Percentiles rank a stretch among this genome's conserved stretches.
Conservation (phyloP, 768 basidiomycete genomes). For the Suillus lakei region DNA sequence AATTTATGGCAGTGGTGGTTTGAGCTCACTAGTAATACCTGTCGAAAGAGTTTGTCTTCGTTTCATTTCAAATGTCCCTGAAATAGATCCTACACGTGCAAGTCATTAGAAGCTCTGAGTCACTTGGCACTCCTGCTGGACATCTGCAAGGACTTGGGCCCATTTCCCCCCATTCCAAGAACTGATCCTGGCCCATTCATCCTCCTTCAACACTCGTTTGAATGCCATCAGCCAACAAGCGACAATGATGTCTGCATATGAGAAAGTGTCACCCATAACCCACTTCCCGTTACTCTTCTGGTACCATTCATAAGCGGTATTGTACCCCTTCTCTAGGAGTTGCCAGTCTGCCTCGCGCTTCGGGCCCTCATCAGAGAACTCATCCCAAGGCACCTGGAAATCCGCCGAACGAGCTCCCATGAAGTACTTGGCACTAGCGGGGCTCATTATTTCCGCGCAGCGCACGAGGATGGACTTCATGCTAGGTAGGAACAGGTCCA, state of each 20-base stretch:
- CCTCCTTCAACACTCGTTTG: slow-evolving; percentile 22
- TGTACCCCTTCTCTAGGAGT: slow-evolving; percentile 17
- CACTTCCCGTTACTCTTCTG: slow-evolving; percentile 14
- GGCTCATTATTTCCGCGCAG: slow-evolving; percentile 32
- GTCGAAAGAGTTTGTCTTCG: not conserved
- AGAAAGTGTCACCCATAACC: slow-evolving; percentile 9
- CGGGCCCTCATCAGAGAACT: slow-evolving; percentile 42
- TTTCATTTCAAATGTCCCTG: not conserved
- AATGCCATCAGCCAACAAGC: not conserved
- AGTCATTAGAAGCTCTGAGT: not conserved
- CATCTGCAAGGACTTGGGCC: slow-evolving; percentile 26
- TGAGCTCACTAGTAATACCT: too few relatives aligned
- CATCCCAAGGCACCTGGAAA: slow-evolving; percentile 44
- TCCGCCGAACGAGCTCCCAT: slow-evolving; percentile 35
- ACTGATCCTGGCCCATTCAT: slow-evolving; percentile 33
- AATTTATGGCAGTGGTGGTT: not conserved
- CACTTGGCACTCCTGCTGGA: slow-evolving; percentile 29
- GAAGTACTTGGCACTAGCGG: slow-evolving; percentile 44
- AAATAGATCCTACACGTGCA: not conserved
- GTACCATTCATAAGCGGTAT: slow-evolving; percentile 29
- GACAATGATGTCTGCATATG: slow-evolving; percentile 9
- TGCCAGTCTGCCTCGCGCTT: slow-evolving; percentile 35
- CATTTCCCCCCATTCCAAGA: slow-evolving; percentile 32
- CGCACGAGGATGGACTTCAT: slow-evolving; percentile 27
- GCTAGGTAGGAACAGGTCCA: not conserved